A percentile compares a stretch with the other conserved stretches of the same genome.
phyloP scores from a whole-genome alignment of 176 grass and related monocot species.

The Ampelocalamus luodianensis region DNA sequence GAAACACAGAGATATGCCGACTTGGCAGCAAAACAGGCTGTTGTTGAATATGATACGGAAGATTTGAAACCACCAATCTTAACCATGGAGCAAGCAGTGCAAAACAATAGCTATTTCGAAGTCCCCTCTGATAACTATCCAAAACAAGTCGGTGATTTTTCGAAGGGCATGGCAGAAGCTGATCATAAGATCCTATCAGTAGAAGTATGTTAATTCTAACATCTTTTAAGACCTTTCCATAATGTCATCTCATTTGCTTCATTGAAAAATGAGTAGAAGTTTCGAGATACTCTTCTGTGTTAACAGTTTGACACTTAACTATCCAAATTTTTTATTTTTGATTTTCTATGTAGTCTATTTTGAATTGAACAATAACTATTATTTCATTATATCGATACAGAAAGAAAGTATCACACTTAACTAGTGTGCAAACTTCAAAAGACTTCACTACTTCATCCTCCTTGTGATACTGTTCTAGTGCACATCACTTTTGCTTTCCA shows the following conservation, averaged over 20 bases:
- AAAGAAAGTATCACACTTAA: not conserved
- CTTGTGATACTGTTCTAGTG: not conserved
- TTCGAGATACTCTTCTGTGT: not conserved
- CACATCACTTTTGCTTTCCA: not conserved
- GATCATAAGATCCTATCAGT: constrained; percentile 64
- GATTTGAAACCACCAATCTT: constrained; percentile 68
- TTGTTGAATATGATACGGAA: constrained; percentile 60
- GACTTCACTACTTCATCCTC: not conserved
- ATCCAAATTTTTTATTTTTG: not conserved
- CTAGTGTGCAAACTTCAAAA: not conserved
- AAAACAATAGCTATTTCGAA: constrained; percentile 55
- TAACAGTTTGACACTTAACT: not conserved
- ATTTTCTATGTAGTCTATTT: not conserved
- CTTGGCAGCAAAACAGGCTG: constrained; percentile 69
- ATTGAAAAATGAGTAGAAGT: not conserved
- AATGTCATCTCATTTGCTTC: constrained; percentile 6
- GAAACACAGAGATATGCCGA: constrained; percentile 75
- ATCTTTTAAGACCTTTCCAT: not conserved
- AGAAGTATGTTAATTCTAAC: constrained; percentile 55
- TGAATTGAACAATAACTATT: not conserved
- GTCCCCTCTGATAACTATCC: constrained; percentile 47
- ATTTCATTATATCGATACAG: not conserved
- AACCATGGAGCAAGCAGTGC: constrained; percentile 70
- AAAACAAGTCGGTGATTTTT: constrained; percentile 72
- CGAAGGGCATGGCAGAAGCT: constrained; percentile 71